phyloP scores from a whole-genome alignment of 2,329 filamentous ascomycete species.

The Colletotrichum truncatum region DNA sequence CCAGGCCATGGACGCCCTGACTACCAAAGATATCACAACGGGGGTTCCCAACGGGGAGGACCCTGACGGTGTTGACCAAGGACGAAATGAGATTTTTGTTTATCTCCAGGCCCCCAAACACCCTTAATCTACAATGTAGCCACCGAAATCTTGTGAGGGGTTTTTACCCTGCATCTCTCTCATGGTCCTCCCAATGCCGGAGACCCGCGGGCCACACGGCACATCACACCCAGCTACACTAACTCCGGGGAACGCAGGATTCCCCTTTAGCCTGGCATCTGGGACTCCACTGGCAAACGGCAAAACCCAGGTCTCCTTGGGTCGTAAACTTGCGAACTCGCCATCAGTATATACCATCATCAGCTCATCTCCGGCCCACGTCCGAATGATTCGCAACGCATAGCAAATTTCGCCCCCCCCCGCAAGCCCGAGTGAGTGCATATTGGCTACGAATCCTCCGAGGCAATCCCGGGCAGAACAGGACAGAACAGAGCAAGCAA shows the following conservation, averaged over 20 bases:
- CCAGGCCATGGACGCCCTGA: neutral
- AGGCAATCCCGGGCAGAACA: neutral
- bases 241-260: conserved; percentile 19
- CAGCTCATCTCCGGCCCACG: conserved; percentile 12
- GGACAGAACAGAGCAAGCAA: no score
- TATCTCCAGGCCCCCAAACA: conserved; percentile 3
- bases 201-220: conserved; percentile 17
- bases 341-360: neutral
- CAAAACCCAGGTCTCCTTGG: neutral
- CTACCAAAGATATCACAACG: neutral
- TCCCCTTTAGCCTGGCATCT: neutral
- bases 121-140: conserved; percentile 27
- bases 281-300: neutral
- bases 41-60: neutral
- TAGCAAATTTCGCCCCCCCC: neutral
- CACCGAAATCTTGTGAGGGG: neutral
- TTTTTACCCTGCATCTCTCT: conserved; percentile 16
- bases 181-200: neutral
- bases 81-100: conserved; percentile 22
- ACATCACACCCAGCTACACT: conserved; percentile 11
- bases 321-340: neutral
- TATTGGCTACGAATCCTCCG: neutral
- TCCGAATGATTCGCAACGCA: neutral
- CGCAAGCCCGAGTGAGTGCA: neutral
- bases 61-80: neutral